Base-by-base conservation (phyloP, 495 filamentous ascomycete genomes). In the Hypomontagnella submonticulosa region DNA sequence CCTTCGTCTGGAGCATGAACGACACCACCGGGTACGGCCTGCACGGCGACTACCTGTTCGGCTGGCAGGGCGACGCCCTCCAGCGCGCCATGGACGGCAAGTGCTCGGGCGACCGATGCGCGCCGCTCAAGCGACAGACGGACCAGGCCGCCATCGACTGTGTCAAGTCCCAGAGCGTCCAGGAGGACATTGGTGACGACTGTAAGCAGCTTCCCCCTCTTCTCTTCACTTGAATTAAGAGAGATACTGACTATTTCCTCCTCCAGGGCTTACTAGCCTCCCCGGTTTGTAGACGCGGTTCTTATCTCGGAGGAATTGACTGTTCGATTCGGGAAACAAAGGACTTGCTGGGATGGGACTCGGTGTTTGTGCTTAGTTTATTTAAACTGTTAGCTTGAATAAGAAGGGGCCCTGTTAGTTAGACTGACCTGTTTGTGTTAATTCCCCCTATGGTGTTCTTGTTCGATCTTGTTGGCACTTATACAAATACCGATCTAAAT, bases 41-140 rank as follows among this genome's bases (percentile, higher is more conserved):
- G 12, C 81, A 83, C 58, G 82, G 80, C 30, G 82, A 84, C 50
- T 84, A 84, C 63, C 61, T 84, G 41, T 84, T 83, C 67, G 81
- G 82, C 11, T 84, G 81, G 80, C 75, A 83, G 62, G 81, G 74
- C 38, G 76, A 81, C 23, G 73, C 79, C 0, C 72, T 84, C 3
- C 80, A 81, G 73, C 67, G 71, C 5, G 82, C 81, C n/a, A 75
- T 84, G 71, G 79, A 84, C 53, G 76, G 75, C 41, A 67, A 75
- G 20, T 84, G 82, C 71, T 71, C 66, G 8, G 76, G 76, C 40
- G 71, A 74, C 49, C 64, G 70, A 13, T 83, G 82, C 75, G 58
- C 72, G 19, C 71, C 69, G n/a, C 67, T 80, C 34, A 60, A 73
- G 66, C 53, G 70, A 27, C 78, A 80, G 60, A 62, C 71, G 13